These are phyloP conservation scores for Physcomitrellopsis africana DNA, from an alignment of 225 moss, liverwort and hornwort genomes.

Conservation along the genomic window DNA sequence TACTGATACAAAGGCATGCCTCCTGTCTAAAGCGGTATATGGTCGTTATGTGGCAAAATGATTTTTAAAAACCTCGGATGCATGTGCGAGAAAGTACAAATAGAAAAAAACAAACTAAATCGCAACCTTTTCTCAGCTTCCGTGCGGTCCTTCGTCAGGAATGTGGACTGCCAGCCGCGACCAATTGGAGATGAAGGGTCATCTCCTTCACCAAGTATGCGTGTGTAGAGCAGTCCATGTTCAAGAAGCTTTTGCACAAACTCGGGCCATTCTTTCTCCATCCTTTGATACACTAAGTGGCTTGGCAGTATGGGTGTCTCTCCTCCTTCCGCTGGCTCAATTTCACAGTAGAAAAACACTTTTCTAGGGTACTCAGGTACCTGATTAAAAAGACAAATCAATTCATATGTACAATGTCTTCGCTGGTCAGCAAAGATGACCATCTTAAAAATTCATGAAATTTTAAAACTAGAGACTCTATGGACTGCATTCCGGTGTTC, in stretches of 20 bases:
- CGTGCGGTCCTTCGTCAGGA: conserved; percentile 76
- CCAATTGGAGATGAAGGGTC: conserved; percentile 97
- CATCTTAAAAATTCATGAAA: conserved; percentile 7
- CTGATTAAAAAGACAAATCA: conserved; percentile 42
- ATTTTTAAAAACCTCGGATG: neutral
- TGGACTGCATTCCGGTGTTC: neutral
- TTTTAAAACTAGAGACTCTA: conserved; percentile 1
- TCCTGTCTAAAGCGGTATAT: neutral
- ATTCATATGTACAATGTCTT: neutral
- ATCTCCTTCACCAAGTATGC: conserved; percentile 91
- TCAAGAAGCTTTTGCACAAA: conserved; percentile 76
- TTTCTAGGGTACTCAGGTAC: conserved; percentile 86
- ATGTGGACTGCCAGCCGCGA: conserved; percentile 98
- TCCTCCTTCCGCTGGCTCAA: conserved; percentile 80
- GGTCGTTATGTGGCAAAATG: neutral
- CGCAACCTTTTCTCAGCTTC: conserved; percentile 92
- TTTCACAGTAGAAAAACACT: conserved; percentile 91
- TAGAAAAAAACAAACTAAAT: neutral
- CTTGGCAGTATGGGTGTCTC: conserved; percentile 95
- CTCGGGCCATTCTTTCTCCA: conserved; percentile 88
- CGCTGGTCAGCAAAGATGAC: neutral
- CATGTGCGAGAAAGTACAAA: conserved; percentile 5
- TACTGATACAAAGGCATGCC: conserved; percentile 6
- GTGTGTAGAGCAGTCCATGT: conserved; percentile 76
- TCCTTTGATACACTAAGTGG: conserved; percentile 79